A percentile compares a stretch with the other conserved stretches of the same genome.
These are phyloP conservation scores for Odonthalia washingtoniensis DNA, from an alignment of 31 red algal species.

Conservation along the genomic window DNA sequence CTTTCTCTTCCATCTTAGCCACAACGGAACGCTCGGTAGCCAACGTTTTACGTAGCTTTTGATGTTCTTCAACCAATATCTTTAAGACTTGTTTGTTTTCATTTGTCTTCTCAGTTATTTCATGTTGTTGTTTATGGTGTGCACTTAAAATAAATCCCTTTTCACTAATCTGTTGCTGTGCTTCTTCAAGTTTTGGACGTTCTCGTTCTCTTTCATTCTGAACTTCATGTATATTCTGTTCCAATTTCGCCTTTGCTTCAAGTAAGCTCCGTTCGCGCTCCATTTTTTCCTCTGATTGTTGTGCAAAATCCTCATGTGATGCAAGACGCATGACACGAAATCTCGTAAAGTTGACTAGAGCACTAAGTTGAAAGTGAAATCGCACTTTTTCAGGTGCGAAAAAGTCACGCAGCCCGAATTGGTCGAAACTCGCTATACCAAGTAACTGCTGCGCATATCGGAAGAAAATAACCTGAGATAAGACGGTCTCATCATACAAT, in stretches of 20 bases:
- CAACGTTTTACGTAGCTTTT: conserved; percentile 9
- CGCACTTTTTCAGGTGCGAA: conserved; percentile 55
- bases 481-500: conserved; percentile 63
- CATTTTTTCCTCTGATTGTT: conserved; percentile 50
- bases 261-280: conserved; percentile 23
- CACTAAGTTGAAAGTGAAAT: conserved; percentile 61
- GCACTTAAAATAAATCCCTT: conserved; percentile 35
- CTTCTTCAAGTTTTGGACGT: conserved; percentile 49
- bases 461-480: conserved; percentile 44
- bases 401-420: conserved; percentile 68
- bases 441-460: conserved; percentile 53
- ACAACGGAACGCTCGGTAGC: conserved; percentile 40
- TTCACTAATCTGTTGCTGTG: conserved; percentile 42
- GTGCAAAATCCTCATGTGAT: conserved; percentile 54
- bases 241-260: conserved; percentile 50
- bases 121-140: conserved; percentile 66
- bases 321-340: conserved; percentile 65
- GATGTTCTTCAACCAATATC: conserved; percentile 18
- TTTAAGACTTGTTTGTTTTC: conserved; percentile 48
- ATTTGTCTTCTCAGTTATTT: conserved; percentile 53
- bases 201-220: conserved; percentile 43
- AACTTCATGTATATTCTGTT: conserved; percentile 45
- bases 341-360: conserved; percentile 72
- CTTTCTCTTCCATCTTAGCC: conserved; percentile 40
- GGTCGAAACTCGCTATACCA: conserved; percentile 47